Evolutionary conservation across 176 grass and related monocot genomes (phyloP).

Genomic region (Carex pumila): DNA sequence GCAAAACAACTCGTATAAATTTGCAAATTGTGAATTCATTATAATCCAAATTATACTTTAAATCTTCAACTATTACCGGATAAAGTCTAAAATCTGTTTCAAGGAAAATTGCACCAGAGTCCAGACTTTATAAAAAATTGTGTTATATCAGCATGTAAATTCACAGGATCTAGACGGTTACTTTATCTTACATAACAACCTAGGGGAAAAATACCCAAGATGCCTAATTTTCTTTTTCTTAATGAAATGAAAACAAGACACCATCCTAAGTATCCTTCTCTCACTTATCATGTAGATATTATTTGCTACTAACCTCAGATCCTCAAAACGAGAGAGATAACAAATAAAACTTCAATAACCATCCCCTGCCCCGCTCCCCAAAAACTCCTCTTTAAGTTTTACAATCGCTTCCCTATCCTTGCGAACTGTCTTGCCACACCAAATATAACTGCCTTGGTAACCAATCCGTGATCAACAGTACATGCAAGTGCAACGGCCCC

Average conservation of each 20-base stretch:
- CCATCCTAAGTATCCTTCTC: not conserved
- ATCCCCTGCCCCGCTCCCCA: not conserved
- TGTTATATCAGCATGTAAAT: constrained; percentile 5
- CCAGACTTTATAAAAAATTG: not conserved
- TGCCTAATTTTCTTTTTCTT: not conserved
- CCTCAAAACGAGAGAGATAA: not conserved
- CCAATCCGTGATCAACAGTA: constrained; percentile 65
- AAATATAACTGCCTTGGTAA: constrained; percentile 80
- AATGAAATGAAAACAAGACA: not conserved
- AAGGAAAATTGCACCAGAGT: not conserved
- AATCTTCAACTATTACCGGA: not conserved
- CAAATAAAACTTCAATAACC: not conserved
- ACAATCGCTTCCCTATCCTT: constrained; percentile 49
- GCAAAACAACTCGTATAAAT: not conserved
- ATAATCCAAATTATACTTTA: not conserved
- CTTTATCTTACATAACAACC: not conserved
- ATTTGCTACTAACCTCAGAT: not conserved
- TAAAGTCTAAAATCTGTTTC: not conserved
- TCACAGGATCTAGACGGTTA: not conserved
- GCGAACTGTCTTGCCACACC: constrained; percentile 85
- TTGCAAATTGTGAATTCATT: not conserved
- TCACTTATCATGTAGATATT: not conserved
- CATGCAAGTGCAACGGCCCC: constrained; percentile 63
- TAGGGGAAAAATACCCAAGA: not conserved
- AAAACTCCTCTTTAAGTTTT: not conserved